Base-by-base conservation (phyloP, 352 stramenopile genomes). In the Pythium brachiatum region DNA sequence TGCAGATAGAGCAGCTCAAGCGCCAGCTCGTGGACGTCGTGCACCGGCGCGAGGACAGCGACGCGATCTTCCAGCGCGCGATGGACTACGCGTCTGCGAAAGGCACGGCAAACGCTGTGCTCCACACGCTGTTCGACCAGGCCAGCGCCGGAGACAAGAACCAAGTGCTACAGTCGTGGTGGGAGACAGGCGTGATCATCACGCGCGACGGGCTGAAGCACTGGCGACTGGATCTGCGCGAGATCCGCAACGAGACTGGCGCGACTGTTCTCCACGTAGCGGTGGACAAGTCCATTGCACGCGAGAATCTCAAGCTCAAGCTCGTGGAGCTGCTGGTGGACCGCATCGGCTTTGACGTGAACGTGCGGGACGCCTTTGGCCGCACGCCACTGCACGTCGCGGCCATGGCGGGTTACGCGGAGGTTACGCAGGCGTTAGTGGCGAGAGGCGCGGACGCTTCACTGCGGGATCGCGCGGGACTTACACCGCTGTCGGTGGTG, bases 61-160 rank as follows among this genome's bases (percentile, higher is more conserved):
- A 93, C 57, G 41, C 68, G 21, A 69, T 76, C 21, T 89, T 89
- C 68, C 65, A 76, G 31, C 80, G 85, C 53, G 75, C 79, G 2
- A 76, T 83, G 64, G 39, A 62, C 41, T 92, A 80, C 62, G 77
- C 74, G 48, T 71, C 76, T 15, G 83, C 86, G 26, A 95, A 95
- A 50, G 78, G 83, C 53, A 80, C 74, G 5, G 81, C 82, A 23
- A 92, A 92, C 53, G 83, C 78, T 0, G 81, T 93, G 21, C 70
- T 93, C 5, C 81, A 90, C 61, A 73, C 79, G 31, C 71, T 95
- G 11, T 95, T 95, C 60, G 83, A 89, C 66, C 83, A 89, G 52
- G 79, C 73, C 9, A 89, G 74, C 41, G 52, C 60, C 27, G 82
- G 73, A 48, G 41, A 48, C 23, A 92, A 93, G 62, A 64, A 68